Conservation (phyloP, 2,329 filamentous ascomycete genomes). For the Aureobasidium sp. region DNA sequence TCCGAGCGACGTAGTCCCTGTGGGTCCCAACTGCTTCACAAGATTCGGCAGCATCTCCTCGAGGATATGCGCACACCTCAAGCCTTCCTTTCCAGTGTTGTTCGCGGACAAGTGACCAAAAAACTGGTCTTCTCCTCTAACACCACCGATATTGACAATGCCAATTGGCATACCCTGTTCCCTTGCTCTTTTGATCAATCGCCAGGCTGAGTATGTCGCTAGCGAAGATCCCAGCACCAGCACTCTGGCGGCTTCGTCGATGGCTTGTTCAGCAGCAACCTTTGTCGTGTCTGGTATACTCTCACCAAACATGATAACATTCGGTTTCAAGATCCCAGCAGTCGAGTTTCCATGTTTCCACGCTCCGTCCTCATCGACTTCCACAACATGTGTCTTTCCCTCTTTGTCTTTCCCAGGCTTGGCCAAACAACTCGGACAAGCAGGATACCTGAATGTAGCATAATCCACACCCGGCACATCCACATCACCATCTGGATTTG, state of each 20-base stretch:
- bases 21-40: constrained; percentile 29
- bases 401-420: constrained; percentile 65
- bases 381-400: constrained; percentile 64
- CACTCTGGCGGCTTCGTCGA: constrained; percentile 79
- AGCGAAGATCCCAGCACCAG: constrained; percentile 90
- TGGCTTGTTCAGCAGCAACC: constrained; percentile 77
- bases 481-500: constrained; percentile 96
- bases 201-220: constrained; percentile 96
- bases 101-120: constrained; percentile 61
- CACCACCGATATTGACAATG: constrained; percentile 88
- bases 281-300: constrained; percentile 79
- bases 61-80: constrained; percentile 45
- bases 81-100: constrained; percentile 39
- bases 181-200: constrained; percentile 84
- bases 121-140: constrained; percentile 80
- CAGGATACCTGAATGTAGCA: constrained; percentile 89
- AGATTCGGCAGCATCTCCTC: constrained; percentile 43
- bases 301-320: constrained; percentile 97
- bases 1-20: not conserved
- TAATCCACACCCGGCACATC: constrained; percentile 91
- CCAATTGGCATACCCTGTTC: constrained; percentile 88
- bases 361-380: constrained; percentile 83
- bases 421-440: constrained; percentile 83
- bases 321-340: constrained; percentile 89
- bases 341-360: constrained; percentile 60